phyloP scores from a whole-genome alignment of 495 filamentous ascomycete species.

The Niebla homalea region DNA sequence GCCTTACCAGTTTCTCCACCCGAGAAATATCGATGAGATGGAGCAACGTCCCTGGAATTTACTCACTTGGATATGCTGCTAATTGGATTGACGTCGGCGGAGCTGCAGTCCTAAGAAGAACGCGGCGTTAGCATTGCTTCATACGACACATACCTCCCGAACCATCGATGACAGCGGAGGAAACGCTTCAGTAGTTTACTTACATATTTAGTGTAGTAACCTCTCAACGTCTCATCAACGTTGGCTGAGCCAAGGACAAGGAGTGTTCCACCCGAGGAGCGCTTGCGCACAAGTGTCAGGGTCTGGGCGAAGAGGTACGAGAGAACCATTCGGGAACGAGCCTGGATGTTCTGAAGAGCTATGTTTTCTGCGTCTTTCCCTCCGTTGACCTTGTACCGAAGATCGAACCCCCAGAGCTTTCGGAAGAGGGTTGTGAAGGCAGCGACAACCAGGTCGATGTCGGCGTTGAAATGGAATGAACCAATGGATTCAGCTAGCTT shows the following conservation, averaged over 20 bases:
- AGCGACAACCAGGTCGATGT: slow-evolving; percentile 57
- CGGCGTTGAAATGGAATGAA: slow-evolving; percentile 57
- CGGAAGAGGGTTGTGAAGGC: slow-evolving; percentile 42
- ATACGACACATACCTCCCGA: slow-evolving; percentile 22
- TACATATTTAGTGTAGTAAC: slow-evolving; percentile 16
- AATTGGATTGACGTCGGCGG: slow-evolving; percentile 46
- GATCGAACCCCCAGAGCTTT: slow-evolving; percentile 39
- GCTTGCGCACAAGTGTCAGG: slow-evolving; percentile 40
- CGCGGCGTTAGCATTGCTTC: not conserved
- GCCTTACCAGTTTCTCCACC: too few relatives aligned
- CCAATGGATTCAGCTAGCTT: slow-evolving; percentile 58
- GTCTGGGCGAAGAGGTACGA: slow-evolving; percentile 53
- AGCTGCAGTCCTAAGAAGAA: not conserved
- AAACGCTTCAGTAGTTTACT: slow-evolving; percentile 39
- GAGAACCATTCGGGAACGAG: slow-evolving; percentile 66
- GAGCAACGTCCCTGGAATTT: too few relatives aligned
- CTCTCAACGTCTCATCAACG: slow-evolving; percentile 33
- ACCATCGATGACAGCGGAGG: slow-evolving; percentile 57
- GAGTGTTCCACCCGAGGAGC: slow-evolving; percentile 41
- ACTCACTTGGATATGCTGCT: slow-evolving; percentile 24
- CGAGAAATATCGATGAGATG: too few relatives aligned
- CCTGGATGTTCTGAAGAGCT: slow-evolving; percentile 73
- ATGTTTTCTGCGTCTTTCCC: slow-evolving; percentile 48
- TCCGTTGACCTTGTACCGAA: slow-evolving; percentile 57
- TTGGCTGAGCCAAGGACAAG: slow-evolving; percentile 54